Evolutionary conservation across 768 basidiomycete genomes (phyloP), one percentile per base, ranked within the genome.

Genomic region (Tephrocybe rancida): DNA sequence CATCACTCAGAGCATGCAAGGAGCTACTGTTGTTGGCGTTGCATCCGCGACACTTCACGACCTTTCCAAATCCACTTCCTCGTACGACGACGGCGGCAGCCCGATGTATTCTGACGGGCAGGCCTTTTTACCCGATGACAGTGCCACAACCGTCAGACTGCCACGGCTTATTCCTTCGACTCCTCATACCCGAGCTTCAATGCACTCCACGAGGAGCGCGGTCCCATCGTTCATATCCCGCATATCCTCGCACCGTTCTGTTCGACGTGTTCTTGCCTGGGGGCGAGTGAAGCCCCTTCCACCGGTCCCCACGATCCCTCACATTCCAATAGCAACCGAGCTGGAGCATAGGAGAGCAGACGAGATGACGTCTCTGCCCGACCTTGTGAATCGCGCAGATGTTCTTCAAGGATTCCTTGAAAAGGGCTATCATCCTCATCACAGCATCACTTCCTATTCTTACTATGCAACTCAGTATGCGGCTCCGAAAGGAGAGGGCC

Each of bases 241-340:
- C 24, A 62, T 81, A 47, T 79, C 82, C 5, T 71, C 73, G 9
- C 66, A 71, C 22, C 63, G 67, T 26, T 78, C 76, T 6, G 52
- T 77, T 32, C 64, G 64, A 30, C 71, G 70, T 26, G 62, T 71
- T 32, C 60, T 79, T 45, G 55, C 66, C 27, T 76, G 80, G 79
- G 70, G 74, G 52, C 77, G 66, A 53, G 57, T 63, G 22, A 85
- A 86, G 62, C 83, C 84, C 3, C 67, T 87, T 14, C 85, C 86
- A 6, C 84, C 83, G 1, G 73, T 87, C 22, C 86, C 85, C 14
- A 69, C 67, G 18, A 73, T 82, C 13, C 77, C 82, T 2, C 66
- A 77, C 43, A 75, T 78, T 18, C 67, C 80, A 7, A 59, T 82
- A 29, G 65, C 73, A 2, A 63, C 64, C 11, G 79, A 80, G 54